Conservation (phyloP, 768 basidiomycete genomes). For the Pleurotus eryngii region DNA sequence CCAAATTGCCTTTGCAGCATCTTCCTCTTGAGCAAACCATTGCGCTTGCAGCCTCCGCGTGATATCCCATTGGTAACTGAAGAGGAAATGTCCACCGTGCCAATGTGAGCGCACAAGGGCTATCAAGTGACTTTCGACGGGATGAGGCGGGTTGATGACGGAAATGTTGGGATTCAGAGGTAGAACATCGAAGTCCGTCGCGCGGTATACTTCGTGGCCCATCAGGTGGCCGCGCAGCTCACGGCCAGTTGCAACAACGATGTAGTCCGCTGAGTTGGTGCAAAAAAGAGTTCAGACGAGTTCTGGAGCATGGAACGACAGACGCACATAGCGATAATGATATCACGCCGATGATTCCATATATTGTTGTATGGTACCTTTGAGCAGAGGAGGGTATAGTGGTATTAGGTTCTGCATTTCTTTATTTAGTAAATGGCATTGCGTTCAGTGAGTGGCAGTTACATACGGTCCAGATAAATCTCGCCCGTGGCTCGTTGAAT, state of each 20-base stretch:
- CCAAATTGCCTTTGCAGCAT: constrained; percentile 62
- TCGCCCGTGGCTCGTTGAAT: constrained; percentile 75
- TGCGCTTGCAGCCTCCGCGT: constrained; percentile 87
- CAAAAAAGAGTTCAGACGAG: constrained; percentile 1
- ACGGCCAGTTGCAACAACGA: constrained; percentile 84
- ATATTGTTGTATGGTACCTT: constrained; percentile 62
- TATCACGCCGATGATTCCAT: constrained; percentile 75
- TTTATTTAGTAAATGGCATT: background rate
- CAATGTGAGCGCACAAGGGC: constrained; percentile 86
- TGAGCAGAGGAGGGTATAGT: constrained; percentile 51
- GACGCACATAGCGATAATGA: constrained; percentile 71
- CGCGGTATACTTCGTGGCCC: constrained; percentile 84
- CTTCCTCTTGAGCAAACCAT: constrained; percentile 51
- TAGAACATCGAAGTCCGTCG: constrained; percentile 88
- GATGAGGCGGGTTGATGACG: constrained; percentile 67
- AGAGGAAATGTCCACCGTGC: constrained; percentile 75
- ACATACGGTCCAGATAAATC: constrained; percentile 65
- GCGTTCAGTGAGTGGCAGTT: background rate
- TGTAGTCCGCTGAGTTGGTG: constrained; percentile 74
- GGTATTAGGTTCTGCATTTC: constrained; percentile 46
- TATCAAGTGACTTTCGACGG: constrained; percentile 84
- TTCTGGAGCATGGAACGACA: constrained; percentile 1
- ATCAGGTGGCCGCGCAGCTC: constrained; percentile 75
- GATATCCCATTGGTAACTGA: constrained; percentile 88
- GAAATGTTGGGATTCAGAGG: constrained; percentile 76